These are phyloP conservation scores for Camelina neglecta DNA, from an alignment of 345 rosid species.

Conservation along the genomic window DNA sequence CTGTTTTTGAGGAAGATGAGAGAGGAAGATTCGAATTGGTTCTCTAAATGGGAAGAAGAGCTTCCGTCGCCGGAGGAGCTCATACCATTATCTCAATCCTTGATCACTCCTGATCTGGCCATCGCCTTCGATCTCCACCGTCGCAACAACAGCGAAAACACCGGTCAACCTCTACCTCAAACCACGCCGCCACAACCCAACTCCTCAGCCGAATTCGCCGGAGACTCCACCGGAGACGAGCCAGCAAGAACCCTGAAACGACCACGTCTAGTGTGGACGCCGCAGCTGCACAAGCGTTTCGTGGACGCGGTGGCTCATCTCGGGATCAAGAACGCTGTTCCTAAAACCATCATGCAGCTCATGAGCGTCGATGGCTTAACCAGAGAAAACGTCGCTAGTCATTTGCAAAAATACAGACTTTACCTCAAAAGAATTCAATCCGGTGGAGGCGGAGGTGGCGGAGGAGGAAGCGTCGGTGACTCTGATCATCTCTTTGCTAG, in stretches of 20 bases:
- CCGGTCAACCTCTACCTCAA: conserved; percentile 35
- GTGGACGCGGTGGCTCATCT: conserved; percentile 86
- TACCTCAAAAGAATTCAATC: conserved; percentile 75
- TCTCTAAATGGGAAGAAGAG: conserved; percentile 85
- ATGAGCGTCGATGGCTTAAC: conserved; percentile 91
- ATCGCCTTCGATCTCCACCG: conserved; percentile 81
- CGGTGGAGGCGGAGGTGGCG: conserved; percentile 61
- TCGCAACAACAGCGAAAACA: neutral
- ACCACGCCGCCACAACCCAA: conserved; percentile 51
- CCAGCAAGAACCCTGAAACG: conserved; percentile 82
- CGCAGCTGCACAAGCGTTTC: conserved; percentile 82
- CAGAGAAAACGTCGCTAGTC: conserved; percentile 84
- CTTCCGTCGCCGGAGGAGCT: conserved; percentile 91
- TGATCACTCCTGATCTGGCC: conserved; percentile 94
- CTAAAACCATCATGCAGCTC: conserved; percentile 87
- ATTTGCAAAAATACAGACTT: conserved; percentile 77
- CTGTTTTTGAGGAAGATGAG: conserved; percentile 50
- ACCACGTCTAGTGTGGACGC: conserved; percentile 85
- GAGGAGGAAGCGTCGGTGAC: conserved; percentile 50
- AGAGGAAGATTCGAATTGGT: conserved; percentile 84
- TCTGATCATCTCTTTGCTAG: conserved; percentile 88
- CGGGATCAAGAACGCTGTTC: conserved; percentile 88
- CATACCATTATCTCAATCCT: conserved; percentile 85
- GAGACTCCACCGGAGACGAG: conserved; percentile 77
- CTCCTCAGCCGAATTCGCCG: conserved; percentile 64